These are phyloP conservation scores for Ambrosia trifida DNA, from an alignment of 129 eudicot species.

Conservation along the genomic window DNA sequence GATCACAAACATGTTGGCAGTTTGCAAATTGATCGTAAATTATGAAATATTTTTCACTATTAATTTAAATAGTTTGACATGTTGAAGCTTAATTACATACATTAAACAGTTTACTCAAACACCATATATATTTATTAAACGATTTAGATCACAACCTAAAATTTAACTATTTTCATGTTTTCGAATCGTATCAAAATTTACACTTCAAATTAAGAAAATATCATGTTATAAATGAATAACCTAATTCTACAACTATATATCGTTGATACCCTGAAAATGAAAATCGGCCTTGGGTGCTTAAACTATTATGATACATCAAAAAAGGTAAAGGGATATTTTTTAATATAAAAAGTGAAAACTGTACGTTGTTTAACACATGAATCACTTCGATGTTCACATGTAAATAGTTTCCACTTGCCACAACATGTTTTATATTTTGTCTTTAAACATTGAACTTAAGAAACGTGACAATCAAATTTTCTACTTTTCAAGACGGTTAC, in stretches of 20 bases:
- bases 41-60: no score
- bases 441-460: slow-evolving; percentile 27
- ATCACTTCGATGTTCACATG: slow-evolving; percentile 29
- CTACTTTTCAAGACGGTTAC: not conserved
- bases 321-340: not conserved
- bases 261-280: not conserved
- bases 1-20: no score
- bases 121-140: no score
- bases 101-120: no score
- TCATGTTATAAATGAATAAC: no score
- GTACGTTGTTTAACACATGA: slow-evolving; percentile 13
- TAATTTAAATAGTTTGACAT: no score
- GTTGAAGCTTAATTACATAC: no score
- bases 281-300: not conserved
- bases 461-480: not conserved
- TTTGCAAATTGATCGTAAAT: no score
- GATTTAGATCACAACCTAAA: no score
- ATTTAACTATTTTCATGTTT: no score
- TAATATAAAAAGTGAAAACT: slow-evolving; percentile 18
- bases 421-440: slow-evolving; percentile 27
- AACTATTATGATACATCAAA: not conserved
- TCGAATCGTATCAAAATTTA: no score
- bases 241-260: not conserved
- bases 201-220: no score
- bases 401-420: slow-evolving; percentile 14